phyloP scores from a whole-genome alignment of 805 yeast species.

The Kodamaea laetipori region DNA sequence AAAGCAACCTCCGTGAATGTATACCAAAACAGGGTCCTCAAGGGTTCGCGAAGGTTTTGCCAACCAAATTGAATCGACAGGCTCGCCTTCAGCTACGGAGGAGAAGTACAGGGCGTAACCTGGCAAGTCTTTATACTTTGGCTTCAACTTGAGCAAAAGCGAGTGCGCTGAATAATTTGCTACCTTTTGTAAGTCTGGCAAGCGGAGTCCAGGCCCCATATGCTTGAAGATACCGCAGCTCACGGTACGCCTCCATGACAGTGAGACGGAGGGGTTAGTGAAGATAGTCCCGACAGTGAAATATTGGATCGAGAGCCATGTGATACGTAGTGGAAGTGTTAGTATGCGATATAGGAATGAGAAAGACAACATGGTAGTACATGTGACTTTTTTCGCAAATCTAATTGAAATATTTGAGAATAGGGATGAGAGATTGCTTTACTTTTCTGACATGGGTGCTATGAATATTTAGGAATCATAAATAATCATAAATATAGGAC shows the following conservation, averaged over 20 bases:
- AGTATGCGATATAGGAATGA: constrained; percentile 7
- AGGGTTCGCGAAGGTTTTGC: not conserved
- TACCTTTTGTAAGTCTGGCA: constrained; percentile 1
- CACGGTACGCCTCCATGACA: constrained; percentile 5
- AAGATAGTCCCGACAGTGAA: constrained; percentile 5
- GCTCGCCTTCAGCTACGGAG: not conserved
- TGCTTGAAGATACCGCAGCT: constrained; percentile 4
- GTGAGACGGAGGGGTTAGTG: not conserved
- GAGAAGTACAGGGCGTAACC: not conserved
- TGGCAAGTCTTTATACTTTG: not conserved
- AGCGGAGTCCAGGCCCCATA: constrained; percentile 4
- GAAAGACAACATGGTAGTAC: not conserved
- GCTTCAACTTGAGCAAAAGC: not conserved
- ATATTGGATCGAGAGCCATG: constrained; percentile 3
- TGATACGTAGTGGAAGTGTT: constrained; percentile 4
- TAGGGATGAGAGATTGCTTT: too few relatives aligned
- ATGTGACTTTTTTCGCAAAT: not conserved
- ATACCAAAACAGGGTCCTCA: constrained; percentile 13
- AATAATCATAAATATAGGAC: too few relatives aligned
- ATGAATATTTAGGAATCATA: not conserved
- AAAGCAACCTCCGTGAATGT: constrained; percentile 17
- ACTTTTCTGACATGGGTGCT: too few relatives aligned
- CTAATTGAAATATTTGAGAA: too few relatives aligned
- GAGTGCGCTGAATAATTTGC: constrained; percentile 1
- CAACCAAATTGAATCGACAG: constrained; percentile 9